Evolutionary conservation across 768 basidiomycete genomes (phyloP).

Genomic region (Astraeus odoratus): DNA sequence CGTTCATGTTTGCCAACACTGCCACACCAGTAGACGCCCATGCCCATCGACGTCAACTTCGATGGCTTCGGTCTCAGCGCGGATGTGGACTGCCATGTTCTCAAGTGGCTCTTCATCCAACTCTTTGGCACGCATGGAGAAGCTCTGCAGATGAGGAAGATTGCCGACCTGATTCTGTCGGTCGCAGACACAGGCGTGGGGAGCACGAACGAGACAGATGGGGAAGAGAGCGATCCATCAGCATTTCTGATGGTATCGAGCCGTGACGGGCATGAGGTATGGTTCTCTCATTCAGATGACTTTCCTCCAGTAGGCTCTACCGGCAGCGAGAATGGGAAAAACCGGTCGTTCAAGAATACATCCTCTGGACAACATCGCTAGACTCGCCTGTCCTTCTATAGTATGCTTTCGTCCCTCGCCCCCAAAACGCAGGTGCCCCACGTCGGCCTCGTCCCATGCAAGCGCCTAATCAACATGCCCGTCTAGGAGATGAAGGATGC

Average conservation of each 20-base stretch:
- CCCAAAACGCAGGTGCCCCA: conserved; percentile 34
- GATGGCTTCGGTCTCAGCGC: conserved; percentile 90
- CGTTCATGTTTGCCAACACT: conserved; percentile 10
- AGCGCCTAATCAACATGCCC: conserved; percentile 93
- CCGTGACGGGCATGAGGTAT: conserved; percentile 55
- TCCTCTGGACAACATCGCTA: conserved; percentile 50
- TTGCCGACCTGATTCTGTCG: conserved; percentile 72
- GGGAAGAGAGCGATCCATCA: conserved; percentile 59
- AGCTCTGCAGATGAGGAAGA: conserved; percentile 57
- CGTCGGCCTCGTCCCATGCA: conserved; percentile 80
- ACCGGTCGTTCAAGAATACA: conserved; percentile 72
- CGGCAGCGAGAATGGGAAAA: conserved; percentile 37
- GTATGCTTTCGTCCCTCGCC: conserved; percentile 46
- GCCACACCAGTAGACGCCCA: conserved; percentile 13
- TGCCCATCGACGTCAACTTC: conserved; percentile 40
- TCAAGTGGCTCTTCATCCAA: conserved; percentile 66
- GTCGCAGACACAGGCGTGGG: conserved; percentile 82
- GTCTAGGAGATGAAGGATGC: conserved; percentile 84
- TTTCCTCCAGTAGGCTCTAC: background rate
- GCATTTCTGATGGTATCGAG: conserved; percentile 83
- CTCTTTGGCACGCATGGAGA: conserved; percentile 72
- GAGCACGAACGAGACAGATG: conserved; percentile 86
- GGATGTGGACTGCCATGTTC: conserved; percentile 75
- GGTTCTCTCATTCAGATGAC: conserved; percentile 12
- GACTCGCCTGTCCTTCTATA: conserved; percentile 46